Evolutionary conservation across 768 basidiomycete genomes (phyloP).

Genomic region (Boletus vinaceobasis): DNA sequence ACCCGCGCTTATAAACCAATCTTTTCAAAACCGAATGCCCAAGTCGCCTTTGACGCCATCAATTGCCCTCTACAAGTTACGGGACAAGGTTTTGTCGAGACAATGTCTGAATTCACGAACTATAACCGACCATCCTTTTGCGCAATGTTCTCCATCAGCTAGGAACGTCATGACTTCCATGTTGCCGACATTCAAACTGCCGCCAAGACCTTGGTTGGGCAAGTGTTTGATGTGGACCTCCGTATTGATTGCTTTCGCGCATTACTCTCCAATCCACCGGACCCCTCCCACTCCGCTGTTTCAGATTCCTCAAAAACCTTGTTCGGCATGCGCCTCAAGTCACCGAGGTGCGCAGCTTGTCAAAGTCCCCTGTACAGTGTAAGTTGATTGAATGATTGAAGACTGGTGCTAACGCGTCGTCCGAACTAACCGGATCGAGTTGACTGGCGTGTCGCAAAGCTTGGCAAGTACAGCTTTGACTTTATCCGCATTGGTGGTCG

Average conservation of each 20-base stretch:
- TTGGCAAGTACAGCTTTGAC: slow-evolving; percentile 47
- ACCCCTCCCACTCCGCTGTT: slow-evolving; percentile 66
- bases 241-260: slow-evolving; percentile 84
- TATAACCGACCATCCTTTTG: slow-evolving; percentile 47
- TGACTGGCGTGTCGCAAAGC: slow-evolving; percentile 58
- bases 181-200: slow-evolving; percentile 76
- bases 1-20: slow-evolving; percentile 45
- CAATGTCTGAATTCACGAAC: slow-evolving; percentile 63
- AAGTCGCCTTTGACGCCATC: slow-evolving; percentile 47
- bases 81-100: slow-evolving; percentile 58
- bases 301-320: slow-evolving; percentile 63
- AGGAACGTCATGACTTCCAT: slow-evolving; percentile 63
- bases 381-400: too few relatives aligned
- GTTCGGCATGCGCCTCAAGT: slow-evolving; percentile 54
- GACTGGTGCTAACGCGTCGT: slow-evolving; percentile 47
- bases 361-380: slow-evolving; percentile 38
- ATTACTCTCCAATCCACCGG: slow-evolving; percentile 64
- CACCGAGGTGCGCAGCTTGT: slow-evolving; percentile 71
- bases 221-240: slow-evolving; percentile 83
- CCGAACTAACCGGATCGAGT: slow-evolving; percentile 43
- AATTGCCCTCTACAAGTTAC: slow-evolving; percentile 58
- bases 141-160: slow-evolving; percentile 54
- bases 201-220: slow-evolving; percentile 77
- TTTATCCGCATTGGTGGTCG: slow-evolving; percentile 29
- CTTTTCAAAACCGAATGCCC: slow-evolving; percentile 30